Percentiles rank a stretch among this genome's conserved stretches.
Conservation (phyloP, 306 rosid genomes). For the Echinosophora koreensis region DNA sequence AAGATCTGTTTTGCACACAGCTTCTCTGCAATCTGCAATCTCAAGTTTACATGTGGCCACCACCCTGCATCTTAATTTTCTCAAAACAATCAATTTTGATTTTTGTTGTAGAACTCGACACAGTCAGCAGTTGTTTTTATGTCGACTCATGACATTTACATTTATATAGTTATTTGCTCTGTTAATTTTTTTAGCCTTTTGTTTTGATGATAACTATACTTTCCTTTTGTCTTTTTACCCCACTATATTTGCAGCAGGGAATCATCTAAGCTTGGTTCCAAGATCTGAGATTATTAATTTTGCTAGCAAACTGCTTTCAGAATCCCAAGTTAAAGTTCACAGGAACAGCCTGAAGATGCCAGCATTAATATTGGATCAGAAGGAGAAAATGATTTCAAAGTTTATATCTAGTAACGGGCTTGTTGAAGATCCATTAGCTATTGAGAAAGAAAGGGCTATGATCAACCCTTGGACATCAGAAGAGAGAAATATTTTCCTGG, state of each 20-base stretch:
- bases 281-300: constrained; percentile 62
- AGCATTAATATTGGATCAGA: constrained; percentile 77
- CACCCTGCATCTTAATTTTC: neutral
- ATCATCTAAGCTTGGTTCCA: constrained; percentile 64
- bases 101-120: too few species aligned
- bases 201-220: neutral
- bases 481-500: constrained; percentile 73
- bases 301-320: constrained; percentile 73
- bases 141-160: neutral
- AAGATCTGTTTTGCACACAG: too few species aligned
- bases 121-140: neutral
- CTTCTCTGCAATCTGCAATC: too few species aligned
- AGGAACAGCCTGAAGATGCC: constrained; percentile 89
- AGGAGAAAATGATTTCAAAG: constrained; percentile 68
- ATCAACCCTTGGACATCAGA: constrained; percentile 89
- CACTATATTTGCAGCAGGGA: constrained; percentile 61
- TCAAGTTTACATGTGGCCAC: neutral
- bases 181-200: neutral
- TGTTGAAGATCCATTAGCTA: constrained; percentile 87
- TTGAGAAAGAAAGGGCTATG: constrained; percentile 81
- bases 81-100: neutral
- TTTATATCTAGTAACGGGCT: constrained; percentile 82
- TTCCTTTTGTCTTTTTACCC: neutral
- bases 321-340: constrained; percentile 63
- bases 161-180: neutral